Base-by-base conservation (phyloP, 345 rosid species). In the Pelargonium nanum region DNA sequence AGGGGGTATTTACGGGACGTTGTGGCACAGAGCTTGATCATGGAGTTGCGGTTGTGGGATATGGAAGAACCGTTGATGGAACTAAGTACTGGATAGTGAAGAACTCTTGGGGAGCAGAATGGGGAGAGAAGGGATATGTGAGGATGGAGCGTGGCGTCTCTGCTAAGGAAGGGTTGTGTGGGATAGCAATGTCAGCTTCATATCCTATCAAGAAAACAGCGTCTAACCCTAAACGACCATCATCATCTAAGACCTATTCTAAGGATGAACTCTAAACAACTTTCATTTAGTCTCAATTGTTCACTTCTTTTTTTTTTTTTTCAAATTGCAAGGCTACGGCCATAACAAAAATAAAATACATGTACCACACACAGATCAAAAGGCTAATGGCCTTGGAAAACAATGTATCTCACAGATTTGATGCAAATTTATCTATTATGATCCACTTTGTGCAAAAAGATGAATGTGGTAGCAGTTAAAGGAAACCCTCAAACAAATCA, bases 51-150 rank as follows among this genome's bases (percentile, higher is more conserved):
- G 76, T 63, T 21, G 88, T 89, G 62, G 97, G 99, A 34, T 89
- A 85, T 61, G 99, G 96, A 53, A 74, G 53, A 59, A 77, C 71
- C 44, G 44, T 67, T 67, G 61, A 19, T 13, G 69, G 70, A 74
- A 88, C 86, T 2, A 85, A 83, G 58, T 88, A 83, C 53, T 88
- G 96, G 96, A 81, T 76, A 0, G 89, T 93, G 68, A 93, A 87
- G 76, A 89, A 89, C 60, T 89, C 97, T 22, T 87, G 97, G 99
- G 96, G 97, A 4, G 21, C 58, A n/a, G 66, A 52, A 21, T 93
- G 96, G 96, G 99, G 99, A 22, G 97, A 93, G 76, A 67, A 78
- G 10, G 97, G 97, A 22, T 89, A 89, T 61, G 26, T 87, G 48
- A 83, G 83, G 68, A 75, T 93, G 81, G 59, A 57, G 60, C 85